Conservation (phyloP, 1,284 basidiomycete species). For the Microbotryum intermedium region DNA sequence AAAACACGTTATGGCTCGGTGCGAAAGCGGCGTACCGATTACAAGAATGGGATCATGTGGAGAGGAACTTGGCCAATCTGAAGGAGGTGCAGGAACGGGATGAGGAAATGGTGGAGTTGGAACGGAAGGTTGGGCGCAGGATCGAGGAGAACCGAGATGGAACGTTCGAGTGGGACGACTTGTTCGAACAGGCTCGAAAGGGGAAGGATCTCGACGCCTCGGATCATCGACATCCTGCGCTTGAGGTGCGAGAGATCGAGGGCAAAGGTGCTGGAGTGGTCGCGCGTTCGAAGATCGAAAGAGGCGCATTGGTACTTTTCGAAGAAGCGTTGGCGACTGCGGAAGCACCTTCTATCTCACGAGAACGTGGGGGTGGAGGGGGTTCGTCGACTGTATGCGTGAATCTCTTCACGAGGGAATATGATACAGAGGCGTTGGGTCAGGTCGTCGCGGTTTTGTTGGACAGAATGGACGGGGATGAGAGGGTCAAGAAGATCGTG, state of each 20-base stretch:
- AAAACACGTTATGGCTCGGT: conserved; percentile 8
- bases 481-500: neutral
- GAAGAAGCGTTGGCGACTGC: conserved; percentile 23
- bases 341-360: neutral
- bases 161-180: neutral
- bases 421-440: conserved; percentile 15
- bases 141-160: conserved; percentile 1
- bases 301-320: conserved; percentile 25
- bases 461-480: conserved; percentile 6
- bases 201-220: conserved; percentile 1
- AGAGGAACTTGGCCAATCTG: neutral
- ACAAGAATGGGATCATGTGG: neutral
- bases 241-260: neutral
- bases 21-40: conserved; percentile 8
- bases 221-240: neutral
- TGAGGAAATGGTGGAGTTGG: neutral
- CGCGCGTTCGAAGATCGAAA: conserved; percentile 9
- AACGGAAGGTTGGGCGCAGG: neutral
- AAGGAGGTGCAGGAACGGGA: neutral
- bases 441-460: conserved; percentile 4
- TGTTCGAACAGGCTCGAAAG: neutral
- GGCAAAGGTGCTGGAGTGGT: conserved; percentile 21
- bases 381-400: conserved; percentile 7
- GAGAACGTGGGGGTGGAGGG: neutral
- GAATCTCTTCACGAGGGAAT: conserved; percentile 16